Percentiles rank a stretch among this genome's conserved stretches.
These are phyloP conservation scores for Hibiscus syriacus DNA, from an alignment of 345 rosid species.

Conservation along the genomic window DNA sequence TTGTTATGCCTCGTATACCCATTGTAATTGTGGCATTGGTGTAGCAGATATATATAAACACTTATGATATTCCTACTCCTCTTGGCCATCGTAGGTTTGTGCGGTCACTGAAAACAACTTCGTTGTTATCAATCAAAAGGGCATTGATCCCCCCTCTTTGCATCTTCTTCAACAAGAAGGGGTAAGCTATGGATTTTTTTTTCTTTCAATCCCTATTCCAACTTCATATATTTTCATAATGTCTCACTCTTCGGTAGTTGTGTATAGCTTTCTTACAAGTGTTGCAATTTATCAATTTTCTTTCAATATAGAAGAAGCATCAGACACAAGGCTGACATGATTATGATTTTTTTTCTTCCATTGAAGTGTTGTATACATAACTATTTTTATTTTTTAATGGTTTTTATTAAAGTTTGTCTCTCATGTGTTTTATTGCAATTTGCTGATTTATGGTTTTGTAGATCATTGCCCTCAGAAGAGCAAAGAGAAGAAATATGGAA, in stretches of 20 bases:
- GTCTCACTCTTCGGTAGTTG: background rate
- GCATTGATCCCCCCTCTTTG: constrained; percentile 90
- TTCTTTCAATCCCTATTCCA: background rate
- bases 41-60: background rate
- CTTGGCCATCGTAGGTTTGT: constrained; percentile 60
- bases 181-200: constrained; percentile 18
- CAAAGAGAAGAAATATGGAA: constrained; percentile 99
- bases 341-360: background rate
- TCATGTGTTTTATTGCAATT: background rate
- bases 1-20: background rate
- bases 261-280: background rate
- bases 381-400: background rate
- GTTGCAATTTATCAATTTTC: background rate
- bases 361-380: background rate
- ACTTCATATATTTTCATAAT: background rate
- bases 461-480: constrained; percentile 97
- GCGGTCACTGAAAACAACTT: constrained; percentile 70
- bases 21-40: background rate
- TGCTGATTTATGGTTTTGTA: constrained; percentile 21
- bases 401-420: background rate
- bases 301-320: background rate
- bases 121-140: constrained; percentile 90
- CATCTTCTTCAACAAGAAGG: constrained; percentile 87
- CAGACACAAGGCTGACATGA: background rate
- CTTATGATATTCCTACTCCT: constrained; percentile 5